Base-by-base conservation (phyloP, 2,329 filamentous ascomycete genomes). In the Aspergillus piperis region DNA sequence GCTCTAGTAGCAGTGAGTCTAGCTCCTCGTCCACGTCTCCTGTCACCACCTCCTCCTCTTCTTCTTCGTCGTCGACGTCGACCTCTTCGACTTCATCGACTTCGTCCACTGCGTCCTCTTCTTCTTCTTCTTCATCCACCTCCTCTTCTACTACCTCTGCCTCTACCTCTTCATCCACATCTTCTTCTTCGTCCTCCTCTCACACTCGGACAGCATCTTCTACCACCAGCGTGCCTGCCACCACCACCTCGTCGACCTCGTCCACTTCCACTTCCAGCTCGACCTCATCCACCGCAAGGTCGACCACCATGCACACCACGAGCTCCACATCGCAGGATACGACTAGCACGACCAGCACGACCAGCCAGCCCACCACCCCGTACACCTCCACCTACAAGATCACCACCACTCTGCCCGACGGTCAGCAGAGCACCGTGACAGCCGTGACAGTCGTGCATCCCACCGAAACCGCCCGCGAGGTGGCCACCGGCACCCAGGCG, bases 381-480 rank as follows among this genome's bases (percentile, higher is more conserved):
- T 73, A 62, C 63, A 80, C 77, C 10, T 77, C 76, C 2, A 80
- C 78, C 44, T 72, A 68, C 64, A 67, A 77, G 58, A 73, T 70
- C 56, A 80, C 76, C 32, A 77, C 75, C 25, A 81, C 78, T 11
- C 60, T 77, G 10, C 64, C 77, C 17, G 70, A 82, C 60, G 80
- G 80, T n/a, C 70, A 67, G 15, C 56, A 75, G 21, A 73, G 71
- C 63, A 81, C 79, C 44, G 72, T 79, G 60, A 82, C 80, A 10
- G 73, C 76, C 41, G 69, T 80, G n/a, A 77, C 80, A 2, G 71
- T 81, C 36, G 75, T 81, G 48, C 72, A 78, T 47, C 77, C 78
- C 8, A 66, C 66, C 19, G 56, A 59, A 21, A 73, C 74, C 13
- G 59, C 66, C 23, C 61, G 64, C 5, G 69, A 67, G 1, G 68